Evolutionary conservation across 352 stramenopile species (phyloP), one percentile per base, ranked within the genome.

Genomic region (Phytopythium aichiense): DNA sequence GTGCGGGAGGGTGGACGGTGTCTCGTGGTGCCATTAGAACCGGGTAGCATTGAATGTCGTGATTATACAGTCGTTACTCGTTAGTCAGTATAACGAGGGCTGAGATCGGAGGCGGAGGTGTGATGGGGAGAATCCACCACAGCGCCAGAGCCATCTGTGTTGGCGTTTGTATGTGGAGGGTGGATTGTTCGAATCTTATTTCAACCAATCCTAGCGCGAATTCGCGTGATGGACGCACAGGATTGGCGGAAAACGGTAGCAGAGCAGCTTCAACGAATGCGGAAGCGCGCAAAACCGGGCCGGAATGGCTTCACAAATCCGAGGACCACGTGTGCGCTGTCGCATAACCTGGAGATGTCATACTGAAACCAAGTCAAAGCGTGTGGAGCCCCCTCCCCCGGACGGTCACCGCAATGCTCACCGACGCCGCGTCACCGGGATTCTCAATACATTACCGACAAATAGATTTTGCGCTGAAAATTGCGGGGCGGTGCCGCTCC

Each of bases 221-320:
- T 18, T 31, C 8, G 0, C 8, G 9, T 16, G 22, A 31, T 51
- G 7, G 22, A 6, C 20, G 8, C 4, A 51, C 6, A 30, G n/a
- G 7, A 51, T 51, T 51, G 45, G 45, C 22, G 22, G 42, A 49
- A 49, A 49, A 23, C 42, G 23, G 9, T 4, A 7, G 8, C 31
- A 31, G 45, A 16, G 12, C 15, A n/a, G 45, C 45, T 51, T 51
- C 45, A 51, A 51, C 20, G 22, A 51, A 51, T 7, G 22, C n/a
- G 22, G 28, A 16, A 8, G 11, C 8, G 8, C 8, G 20, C 45
- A 51, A 18, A 51, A 13, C 23, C 23, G 22, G 22, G 45, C n/a
- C n/a, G 20, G n/a, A 30, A 51, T 51, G 45, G 45, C 45, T 51
- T 51, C 45, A 51, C 45, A 51, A 51, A 51, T 51, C 45, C 45